A percentile compares a stretch with the other conserved stretches of the same genome.
Conservation (phyloP, 768 basidiomycete species). For the Trametes punicea region DNA sequence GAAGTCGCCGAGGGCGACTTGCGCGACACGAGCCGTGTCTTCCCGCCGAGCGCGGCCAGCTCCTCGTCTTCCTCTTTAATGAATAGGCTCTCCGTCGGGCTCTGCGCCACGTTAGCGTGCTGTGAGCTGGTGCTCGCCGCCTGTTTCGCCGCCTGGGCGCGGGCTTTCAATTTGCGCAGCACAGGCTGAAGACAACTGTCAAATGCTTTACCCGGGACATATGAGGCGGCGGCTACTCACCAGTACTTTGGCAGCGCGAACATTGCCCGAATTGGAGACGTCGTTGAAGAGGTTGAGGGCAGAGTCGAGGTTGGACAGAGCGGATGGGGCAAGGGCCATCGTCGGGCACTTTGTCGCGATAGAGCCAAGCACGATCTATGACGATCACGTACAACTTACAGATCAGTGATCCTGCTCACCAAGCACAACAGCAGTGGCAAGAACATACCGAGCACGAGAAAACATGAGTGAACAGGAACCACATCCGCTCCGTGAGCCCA, state of each 20-base stretch:
- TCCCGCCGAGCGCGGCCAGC: constrained; percentile 57
- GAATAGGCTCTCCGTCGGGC: constrained; percentile 26
- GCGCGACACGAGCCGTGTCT: constrained; percentile 57
- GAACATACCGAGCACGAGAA: constrained; percentile 61
- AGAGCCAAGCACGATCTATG: constrained; percentile 64
- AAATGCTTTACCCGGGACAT: no score
- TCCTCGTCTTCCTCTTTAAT: constrained; percentile 63
- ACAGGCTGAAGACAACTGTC: no score
- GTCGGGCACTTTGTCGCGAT: constrained; percentile 59
- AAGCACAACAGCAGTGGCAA: background rate
- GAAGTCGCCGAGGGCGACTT: constrained; percentile 44
- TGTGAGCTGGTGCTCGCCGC: background rate
- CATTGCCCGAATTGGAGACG: constrained; percentile 42
- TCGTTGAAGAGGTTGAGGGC: constrained; percentile 55
- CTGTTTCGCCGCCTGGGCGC: constrained; percentile 35
- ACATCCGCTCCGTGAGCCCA: constrained; percentile 63
- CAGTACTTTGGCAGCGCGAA: constrained; percentile 56
- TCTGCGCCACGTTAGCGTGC: constrained; percentile 31
- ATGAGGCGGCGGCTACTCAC: constrained; percentile 45
- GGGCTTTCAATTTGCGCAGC: constrained; percentile 51
- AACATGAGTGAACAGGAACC: constrained; percentile 71
- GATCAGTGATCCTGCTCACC: background rate
- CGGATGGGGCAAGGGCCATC: constrained; percentile 63
- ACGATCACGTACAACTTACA: background rate
- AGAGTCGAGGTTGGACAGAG: constrained; percentile 63